A percentile compares a stretch with the other conserved stretches of the same genome.
phyloP scores from a whole-genome alignment of 73 alveolate genomes.

The Paraurostyla sp. region DNA sequence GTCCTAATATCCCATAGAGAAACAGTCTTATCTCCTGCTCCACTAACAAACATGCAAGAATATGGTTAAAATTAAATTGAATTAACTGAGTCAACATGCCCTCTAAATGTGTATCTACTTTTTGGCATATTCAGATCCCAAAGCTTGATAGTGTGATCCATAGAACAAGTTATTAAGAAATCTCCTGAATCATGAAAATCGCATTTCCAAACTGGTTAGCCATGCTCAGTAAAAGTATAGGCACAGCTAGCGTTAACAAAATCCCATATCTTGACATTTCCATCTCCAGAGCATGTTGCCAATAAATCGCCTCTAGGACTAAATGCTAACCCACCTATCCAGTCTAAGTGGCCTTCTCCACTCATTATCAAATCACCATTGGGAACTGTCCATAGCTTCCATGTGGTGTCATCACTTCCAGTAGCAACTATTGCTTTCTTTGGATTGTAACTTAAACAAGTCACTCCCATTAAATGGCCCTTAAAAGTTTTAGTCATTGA shows the following conservation, averaged over 20 bases:
- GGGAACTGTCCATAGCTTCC: constrained; percentile 99
- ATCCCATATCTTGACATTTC: constrained; percentile 99
- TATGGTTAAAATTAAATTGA: constrained; percentile 96
- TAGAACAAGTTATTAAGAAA: constrained; percentile 94
- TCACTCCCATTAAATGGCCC: constrained; percentile 98
- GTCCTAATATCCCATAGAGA: constrained; percentile 99
- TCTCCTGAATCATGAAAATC: constrained; percentile 97
- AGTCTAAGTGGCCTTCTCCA: constrained; percentile 99
- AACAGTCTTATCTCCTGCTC: constrained; percentile 99
- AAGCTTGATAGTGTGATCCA: constrained; percentile 99
- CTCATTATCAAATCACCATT: constrained; percentile 99
- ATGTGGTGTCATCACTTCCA: constrained; percentile 99
- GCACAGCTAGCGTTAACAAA: constrained; percentile 98
- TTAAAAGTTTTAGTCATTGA: constrained; percentile 88
- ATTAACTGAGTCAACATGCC: constrained; percentile 99
- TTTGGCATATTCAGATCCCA: constrained; percentile 94
- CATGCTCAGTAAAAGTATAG: constrained; percentile 97
- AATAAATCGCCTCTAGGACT: constrained; percentile 98
- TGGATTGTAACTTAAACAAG: constrained; percentile 94
- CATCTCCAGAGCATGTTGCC: constrained; percentile 98
- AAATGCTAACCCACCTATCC: constrained; percentile 98
- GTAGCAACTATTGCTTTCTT: constrained; percentile 98
- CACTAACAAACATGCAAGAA: constrained; percentile 95
- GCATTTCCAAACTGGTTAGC: constrained; percentile 96
- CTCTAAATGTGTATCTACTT: constrained; percentile 97